Percentiles rank a stretch among this genome's conserved stretches.
Conservation (phyloP, 2,329 filamentous ascomycete species). For the Plectosphaerella cucumerina region DNA sequence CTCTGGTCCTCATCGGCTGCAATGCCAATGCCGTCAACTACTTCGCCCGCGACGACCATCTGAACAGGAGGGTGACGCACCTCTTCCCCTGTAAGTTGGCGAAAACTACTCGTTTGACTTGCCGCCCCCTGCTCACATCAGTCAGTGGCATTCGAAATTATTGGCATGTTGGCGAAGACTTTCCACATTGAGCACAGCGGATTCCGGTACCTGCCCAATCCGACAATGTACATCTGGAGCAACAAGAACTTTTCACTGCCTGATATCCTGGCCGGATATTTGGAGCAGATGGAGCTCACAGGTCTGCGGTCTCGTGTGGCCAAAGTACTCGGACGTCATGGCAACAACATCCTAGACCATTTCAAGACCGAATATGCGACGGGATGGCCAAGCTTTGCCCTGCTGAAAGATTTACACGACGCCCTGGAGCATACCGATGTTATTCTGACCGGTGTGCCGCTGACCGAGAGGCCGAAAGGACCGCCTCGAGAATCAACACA, state of each 20-base stretch:
- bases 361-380: constrained; percentile 16
- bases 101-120: background rate
- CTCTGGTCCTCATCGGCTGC: constrained; percentile 49
- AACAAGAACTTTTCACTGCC: constrained; percentile 40
- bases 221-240: constrained; percentile 51
- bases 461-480: background rate
- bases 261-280: constrained; percentile 36
- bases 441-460: constrained; percentile 29
- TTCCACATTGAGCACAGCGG: constrained; percentile 44
- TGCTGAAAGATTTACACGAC: constrained; percentile 33
- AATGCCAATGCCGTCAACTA: constrained; percentile 46
- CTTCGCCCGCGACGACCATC: constrained; percentile 26
- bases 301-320: background rate
- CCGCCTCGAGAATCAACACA: background rate
- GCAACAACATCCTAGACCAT: constrained; percentile 19
- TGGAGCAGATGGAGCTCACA: constrained; percentile 18
- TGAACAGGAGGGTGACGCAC: constrained; percentile 35
- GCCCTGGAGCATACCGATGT: constrained; percentile 37
- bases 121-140: background rate
- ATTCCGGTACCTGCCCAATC: constrained; percentile 54
- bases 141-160: constrained; percentile 51
- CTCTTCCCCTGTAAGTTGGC: constrained; percentile 42
- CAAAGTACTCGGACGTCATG: background rate
- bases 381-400: constrained; percentile 24
- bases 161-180: constrained; percentile 52